phyloP scores from a whole-genome alignment of 1,139 yeast genomes.

The Nakaseomyces delphensis region DNA sequence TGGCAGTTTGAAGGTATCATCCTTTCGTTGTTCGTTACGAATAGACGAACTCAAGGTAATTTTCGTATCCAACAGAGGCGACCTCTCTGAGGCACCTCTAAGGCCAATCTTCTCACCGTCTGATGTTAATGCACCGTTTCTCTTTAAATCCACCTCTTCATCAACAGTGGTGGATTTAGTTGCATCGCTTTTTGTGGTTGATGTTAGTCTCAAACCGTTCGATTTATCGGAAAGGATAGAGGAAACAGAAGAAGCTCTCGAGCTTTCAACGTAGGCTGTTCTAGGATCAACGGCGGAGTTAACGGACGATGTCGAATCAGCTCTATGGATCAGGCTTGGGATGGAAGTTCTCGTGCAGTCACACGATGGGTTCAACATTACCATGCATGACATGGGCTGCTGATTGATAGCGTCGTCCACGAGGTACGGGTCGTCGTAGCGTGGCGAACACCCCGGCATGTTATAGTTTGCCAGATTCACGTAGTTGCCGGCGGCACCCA shows the following conservation, averaged over 20 bases:
- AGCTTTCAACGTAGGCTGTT: neutral
- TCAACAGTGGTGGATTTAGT: neutral
- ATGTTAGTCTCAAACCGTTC: neutral
- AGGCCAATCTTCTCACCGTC: neutral
- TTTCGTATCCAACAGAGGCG: neutral
- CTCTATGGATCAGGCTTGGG: neutral
- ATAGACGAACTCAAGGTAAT: neutral
- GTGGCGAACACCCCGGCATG: neutral
- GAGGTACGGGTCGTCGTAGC: neutral
- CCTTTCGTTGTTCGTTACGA: neutral
- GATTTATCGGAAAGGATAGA: neutral
- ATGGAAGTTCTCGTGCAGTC: neutral
- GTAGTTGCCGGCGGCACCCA: neutral
- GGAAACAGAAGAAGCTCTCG: conserved; percentile 3
- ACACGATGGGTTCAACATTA: neutral
- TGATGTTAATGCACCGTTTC: neutral
- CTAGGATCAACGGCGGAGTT: neutral
- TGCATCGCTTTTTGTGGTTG: neutral
- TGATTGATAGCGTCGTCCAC: neutral
- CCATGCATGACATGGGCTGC: neutral
- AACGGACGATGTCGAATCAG: neutral
- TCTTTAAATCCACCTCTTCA: neutral
- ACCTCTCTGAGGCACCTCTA: neutral
- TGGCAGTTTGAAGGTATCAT: neutral
- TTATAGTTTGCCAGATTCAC: neutral